These are phyloP conservation scores for Coprinellus micaceus DNA, from an alignment of 768 basidiomycete genomes.

Conservation along the genomic window DNA sequence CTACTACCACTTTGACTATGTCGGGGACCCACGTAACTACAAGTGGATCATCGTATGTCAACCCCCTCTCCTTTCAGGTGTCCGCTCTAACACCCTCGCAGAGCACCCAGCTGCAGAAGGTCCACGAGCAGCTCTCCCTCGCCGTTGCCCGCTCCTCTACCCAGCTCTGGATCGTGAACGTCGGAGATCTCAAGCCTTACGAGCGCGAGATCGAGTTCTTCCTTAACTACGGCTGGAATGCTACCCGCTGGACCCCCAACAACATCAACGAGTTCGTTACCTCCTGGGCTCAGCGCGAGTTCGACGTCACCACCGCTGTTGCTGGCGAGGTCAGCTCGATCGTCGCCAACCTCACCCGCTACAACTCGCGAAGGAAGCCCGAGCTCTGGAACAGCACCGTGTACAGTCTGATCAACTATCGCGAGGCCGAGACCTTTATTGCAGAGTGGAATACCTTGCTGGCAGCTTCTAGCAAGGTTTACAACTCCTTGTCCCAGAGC, in stretches of 20 bases:
- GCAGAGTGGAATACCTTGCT: conserved; percentile 47
- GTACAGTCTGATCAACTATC: conserved; percentile 61
- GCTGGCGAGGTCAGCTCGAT: conserved; percentile 46
- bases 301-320: conserved; percentile 40
- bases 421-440: conserved; percentile 61
- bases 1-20: conserved; percentile 64
- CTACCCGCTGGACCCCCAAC: conserved; percentile 49
- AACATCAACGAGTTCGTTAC: conserved; percentile 52
- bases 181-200: conserved; percentile 73
- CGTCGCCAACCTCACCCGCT: conserved; percentile 51
- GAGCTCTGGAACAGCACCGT: conserved; percentile 62
- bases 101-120: conserved; percentile 55
- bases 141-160: conserved; percentile 57
- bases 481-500: conserved; percentile 44
- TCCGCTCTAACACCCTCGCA: conserved; percentile 14
- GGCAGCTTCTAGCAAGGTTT: conserved; percentile 49
- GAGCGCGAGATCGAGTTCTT: conserved; percentile 72
- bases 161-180: conserved; percentile 68
- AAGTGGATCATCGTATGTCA: conserved; percentile 62
- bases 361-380: conserved; percentile 60
- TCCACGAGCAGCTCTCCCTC: conserved; percentile 67
- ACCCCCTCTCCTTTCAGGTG: background rate
- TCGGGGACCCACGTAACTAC: conserved; percentile 63
- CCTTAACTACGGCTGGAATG: conserved; percentile 59
- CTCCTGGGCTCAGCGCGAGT: conserved; percentile 64